Evolutionary conservation across 306 rosid genomes (phyloP).

Genomic region (Clitoria ternatea): DNA sequence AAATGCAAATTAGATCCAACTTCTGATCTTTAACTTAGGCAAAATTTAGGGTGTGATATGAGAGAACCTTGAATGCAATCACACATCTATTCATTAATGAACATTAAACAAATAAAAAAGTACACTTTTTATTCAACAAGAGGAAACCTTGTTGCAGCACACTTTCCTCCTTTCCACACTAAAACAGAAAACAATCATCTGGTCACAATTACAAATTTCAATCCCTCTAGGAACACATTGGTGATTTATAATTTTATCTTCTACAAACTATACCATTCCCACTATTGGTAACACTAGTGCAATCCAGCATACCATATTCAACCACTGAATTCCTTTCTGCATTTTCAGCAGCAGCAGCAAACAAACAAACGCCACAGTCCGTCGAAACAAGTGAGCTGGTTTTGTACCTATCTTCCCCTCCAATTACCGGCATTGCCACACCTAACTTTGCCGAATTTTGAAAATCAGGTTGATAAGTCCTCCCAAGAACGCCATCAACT

Average conservation of each 20-base stretch:
- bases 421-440: conserved; percentile 77
- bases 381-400: conserved; percentile 69
- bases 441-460: conserved; percentile 68
- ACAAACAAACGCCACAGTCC: conserved; percentile 52
- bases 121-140: not conserved
- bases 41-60: too few relatives aligned
- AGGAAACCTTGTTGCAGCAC: not conserved
- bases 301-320: conserved; percentile 51
- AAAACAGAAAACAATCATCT: not conserved
- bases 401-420: conserved; percentile 72
- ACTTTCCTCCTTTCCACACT: not conserved
- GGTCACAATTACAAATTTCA: not conserved
- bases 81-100: not conserved
- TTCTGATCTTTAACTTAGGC: too few relatives aligned
- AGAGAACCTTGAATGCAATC: not conserved
- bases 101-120: not conserved
- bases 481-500: conserved; percentile 85
- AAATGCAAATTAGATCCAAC: too few relatives aligned
- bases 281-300: conserved; percentile 41
- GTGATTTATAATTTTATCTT: conserved; percentile 28
- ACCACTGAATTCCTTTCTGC: conserved; percentile 3
- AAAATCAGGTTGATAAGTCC: conserved; percentile 81
- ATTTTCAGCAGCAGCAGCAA: conserved; percentile 30
- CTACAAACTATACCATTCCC: conserved; percentile 84
- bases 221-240: not conserved